Conservation (phyloP, 83 land plant genomes). For the Isoetes engelmannii region DNA sequence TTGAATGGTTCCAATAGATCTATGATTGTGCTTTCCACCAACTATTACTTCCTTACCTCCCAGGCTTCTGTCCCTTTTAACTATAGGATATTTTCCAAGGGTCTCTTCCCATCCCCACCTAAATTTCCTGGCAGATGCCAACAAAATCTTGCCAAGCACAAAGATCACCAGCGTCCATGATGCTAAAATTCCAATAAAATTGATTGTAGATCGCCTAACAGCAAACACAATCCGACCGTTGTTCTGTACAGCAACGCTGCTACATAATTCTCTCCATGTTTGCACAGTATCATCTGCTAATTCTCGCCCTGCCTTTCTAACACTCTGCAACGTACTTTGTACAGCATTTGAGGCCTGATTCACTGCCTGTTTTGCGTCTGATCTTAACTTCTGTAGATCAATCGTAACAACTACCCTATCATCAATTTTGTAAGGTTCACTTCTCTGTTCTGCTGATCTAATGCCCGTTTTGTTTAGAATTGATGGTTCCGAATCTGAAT, state of each 20-base stretch:
- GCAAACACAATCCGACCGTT: slow-evolving; percentile 29
- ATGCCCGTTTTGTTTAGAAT: no score
- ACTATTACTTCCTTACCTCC: slow-evolving; percentile 42
- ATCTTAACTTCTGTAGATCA: slow-evolving; percentile 5
- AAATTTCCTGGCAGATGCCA: slow-evolving; percentile 12
- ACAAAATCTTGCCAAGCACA: slow-evolving; percentile 10
- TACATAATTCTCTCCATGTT: slow-evolving; percentile 15
- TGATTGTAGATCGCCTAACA: slow-evolving; percentile 24
- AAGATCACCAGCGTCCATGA: slow-evolving; percentile 19
- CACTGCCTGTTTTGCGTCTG: neutral
- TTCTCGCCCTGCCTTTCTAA: neutral
- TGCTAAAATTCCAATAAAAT: slow-evolving; percentile 21
- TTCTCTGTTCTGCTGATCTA: no score
- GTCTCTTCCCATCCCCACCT: slow-evolving; percentile 37
- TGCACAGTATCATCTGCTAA: neutral
- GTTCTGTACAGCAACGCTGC: slow-evolving; percentile 25
- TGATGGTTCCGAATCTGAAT: no score
- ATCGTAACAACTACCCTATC: slow-evolving; percentile 9
- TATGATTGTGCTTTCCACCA: slow-evolving; percentile 17
- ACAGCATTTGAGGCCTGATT: neutral
- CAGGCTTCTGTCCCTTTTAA: slow-evolving; percentile 33
- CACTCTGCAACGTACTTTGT: neutral
- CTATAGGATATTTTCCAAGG: slow-evolving; percentile 10
- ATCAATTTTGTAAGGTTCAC: neutral
- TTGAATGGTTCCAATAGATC: neutral